A percentile compares a stretch with the other conserved stretches of the same genome.
Evolutionary conservation across 768 basidiomycete species (phyloP).

Genomic region (Tylopilus felleus): DNA sequence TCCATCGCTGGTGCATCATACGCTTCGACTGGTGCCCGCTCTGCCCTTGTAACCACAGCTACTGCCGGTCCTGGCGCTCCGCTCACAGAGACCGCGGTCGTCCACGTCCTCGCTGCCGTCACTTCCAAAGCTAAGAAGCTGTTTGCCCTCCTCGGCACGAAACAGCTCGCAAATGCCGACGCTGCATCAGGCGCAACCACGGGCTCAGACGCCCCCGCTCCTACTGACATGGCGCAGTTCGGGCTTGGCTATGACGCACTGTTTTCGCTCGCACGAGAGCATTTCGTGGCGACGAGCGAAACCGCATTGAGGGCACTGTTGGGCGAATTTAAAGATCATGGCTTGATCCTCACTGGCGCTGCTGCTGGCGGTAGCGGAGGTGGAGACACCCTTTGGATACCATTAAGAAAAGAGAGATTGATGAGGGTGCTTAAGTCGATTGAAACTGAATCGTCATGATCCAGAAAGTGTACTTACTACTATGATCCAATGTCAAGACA

Average conservation of each 20-base stretch:
- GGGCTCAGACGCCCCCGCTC: constrained; percentile 4
- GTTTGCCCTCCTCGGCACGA: constrained; percentile 66
- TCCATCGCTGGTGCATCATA: constrained; percentile 53
- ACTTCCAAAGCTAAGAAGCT: constrained; percentile 83
- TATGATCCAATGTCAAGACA: not conserved
- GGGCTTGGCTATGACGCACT: constrained; percentile 65
- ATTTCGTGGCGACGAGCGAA: constrained; percentile 88
- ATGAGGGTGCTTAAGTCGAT: constrained; percentile 40
- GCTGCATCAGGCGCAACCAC: constrained; percentile 8
- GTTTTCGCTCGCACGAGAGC: constrained; percentile 71
- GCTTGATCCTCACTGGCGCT: constrained; percentile 56
- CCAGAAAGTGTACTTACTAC: not conserved
- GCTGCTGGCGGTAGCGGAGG: constrained; percentile 42
- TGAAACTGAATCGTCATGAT: constrained; percentile 19
- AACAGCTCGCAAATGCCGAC: constrained; percentile 61
- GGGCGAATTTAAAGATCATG: constrained; percentile 91
- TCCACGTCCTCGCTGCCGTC: constrained; percentile 83
- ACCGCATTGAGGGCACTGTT: constrained; percentile 77
- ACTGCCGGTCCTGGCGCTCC: constrained; percentile 34
- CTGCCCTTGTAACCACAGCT: constrained; percentile 22
- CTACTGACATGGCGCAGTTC: constrained; percentile 38
- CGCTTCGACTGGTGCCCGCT: constrained; percentile 28
- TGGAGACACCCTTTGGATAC: constrained; percentile 79
- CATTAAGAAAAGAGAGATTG: constrained; percentile 74
- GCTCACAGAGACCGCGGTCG: constrained; percentile 73